Conservation (phyloP, 192 early-diverging fungal genomes). For the Backusella parvicylindrica region DNA sequence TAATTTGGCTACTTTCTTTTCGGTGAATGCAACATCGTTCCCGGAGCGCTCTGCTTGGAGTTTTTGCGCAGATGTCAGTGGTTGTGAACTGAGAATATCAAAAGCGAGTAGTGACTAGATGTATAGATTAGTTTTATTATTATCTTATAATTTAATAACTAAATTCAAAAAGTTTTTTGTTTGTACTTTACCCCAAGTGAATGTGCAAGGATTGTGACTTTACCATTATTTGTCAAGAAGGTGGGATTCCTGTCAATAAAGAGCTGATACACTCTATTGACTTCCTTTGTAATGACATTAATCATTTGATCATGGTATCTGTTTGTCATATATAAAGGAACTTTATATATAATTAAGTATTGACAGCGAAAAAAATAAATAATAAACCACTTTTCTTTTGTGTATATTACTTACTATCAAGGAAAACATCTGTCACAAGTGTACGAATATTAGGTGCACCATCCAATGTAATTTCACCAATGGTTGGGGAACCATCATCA, state of each 20-base stretch:
- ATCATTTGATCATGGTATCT: constrained; percentile 81
- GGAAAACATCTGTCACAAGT: constrained; percentile 76
- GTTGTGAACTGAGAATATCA: constrained; percentile 73
- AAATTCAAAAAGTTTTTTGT: too few species aligned
- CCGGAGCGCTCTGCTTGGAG: background rate
- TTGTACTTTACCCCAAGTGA: constrained; percentile 57
- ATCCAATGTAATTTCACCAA: constrained; percentile 79
- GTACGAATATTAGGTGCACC: constrained; percentile 80
- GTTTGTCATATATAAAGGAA: constrained; percentile 83
- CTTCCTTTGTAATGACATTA: constrained; percentile 65
- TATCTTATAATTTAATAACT: too few species aligned
- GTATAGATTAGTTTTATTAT: too few species aligned
- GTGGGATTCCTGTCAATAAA: constrained; percentile 71
- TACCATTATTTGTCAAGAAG: constrained; percentile 60
- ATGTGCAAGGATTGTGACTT: constrained; percentile 75
- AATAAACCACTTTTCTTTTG: background rate
- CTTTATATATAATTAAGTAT: constrained; percentile 28
- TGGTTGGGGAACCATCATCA: constrained; percentile 56
- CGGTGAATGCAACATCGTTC: background rate
- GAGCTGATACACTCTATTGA: constrained; percentile 70
- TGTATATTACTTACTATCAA: constrained; percentile 73
- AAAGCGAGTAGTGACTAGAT: constrained; percentile 62
- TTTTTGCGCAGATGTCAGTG: constrained; percentile 29
- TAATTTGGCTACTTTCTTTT: constrained; percentile 7
- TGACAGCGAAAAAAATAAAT: background rate